Evolutionary conservation across 2,329 filamentous ascomycete genomes (phyloP), one percentile per base, ranked within the genome.

Genomic region (Talaromyces sp.): DNA sequence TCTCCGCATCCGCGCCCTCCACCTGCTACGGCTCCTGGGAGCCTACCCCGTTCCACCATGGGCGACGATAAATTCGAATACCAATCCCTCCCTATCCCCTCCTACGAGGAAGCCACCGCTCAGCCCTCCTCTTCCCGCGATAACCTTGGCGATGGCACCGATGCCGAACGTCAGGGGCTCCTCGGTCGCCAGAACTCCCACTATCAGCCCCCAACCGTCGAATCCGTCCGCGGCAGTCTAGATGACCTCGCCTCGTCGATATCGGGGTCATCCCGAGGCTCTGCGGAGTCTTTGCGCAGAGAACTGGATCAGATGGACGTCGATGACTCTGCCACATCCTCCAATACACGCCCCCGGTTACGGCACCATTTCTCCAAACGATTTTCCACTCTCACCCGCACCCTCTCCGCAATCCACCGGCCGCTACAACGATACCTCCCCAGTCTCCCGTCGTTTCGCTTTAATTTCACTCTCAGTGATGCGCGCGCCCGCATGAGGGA

Each of bases 261-360:
- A 77, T 83, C 73, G 72, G 81, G 67, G 73, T 80, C 76, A 70
- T 71, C 77, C 72, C 64, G 75, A 70, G 63, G 77, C 77, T 74
- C 89, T 60, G 78, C 79, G 45, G 84, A 83, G 29, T 84, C 86
- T 57, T 81, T 94, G 64, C 86, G 90, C 57, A 83, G 88, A 61
- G 90, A 94, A 74, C 87, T 97, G 77, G 85, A 95, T 68, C 89
- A 97, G 81, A 86, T 96, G 82, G 91, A 95, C 62, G 84, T 95
- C 37, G 83, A 91, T 65, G 91, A 95, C 62, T 84, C 85, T 16
- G 70, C 55, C 48, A 65, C 67, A 49, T 61, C 68, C 16, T 62
- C 63, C 35, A 64, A 54, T 27, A 56, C 62, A 30, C 71, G 71
- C 55, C 71, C 76, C 24, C 70, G 73, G 41, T 66, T 82, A 61